Base-by-base conservation (phyloP, 2,329 filamentous ascomycete species). In the Ophiosphaerella narmari region DNA sequence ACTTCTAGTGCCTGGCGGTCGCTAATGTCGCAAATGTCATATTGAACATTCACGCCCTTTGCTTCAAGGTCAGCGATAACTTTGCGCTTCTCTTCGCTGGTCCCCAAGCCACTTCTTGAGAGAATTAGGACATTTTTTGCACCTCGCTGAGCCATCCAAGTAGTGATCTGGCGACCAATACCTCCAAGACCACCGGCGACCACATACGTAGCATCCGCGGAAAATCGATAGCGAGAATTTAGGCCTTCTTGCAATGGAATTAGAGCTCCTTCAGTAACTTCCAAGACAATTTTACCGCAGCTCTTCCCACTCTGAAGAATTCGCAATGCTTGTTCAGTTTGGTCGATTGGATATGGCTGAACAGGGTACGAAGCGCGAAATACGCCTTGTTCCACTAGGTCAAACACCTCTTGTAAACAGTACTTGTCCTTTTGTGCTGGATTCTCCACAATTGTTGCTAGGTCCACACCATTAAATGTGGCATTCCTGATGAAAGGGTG, bases 111-210 rank as follows among this genome's bases (percentile, higher is more conserved):
- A 31, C 37, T 41, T 9, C 48, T 29, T 12, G 48, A 51, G 23
- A 66, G 42, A 8, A 57, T 36, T 11, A 67, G 9, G 18, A 40
- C 12, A 14, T 55, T 55, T 16, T 51, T 55, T 6, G 54, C 65
- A 2, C 62, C 62, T 11, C 52, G 24, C 29, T 46, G 32, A 11
- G 57, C 46, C 48, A 67, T 50, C 52, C 51, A 59, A 8, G 32
- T 21, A 8, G 62, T 49, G 3, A 62, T 39, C n/a, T 44, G 45
- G 23, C 56, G 47, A 16, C 65, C 63, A 16, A 67, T 29, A 3
- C 62, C 63, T n/a, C 62, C 60, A 1, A 56, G 36, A 21, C 62
- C 62, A 13, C 63, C 63, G 21, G 55, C 39, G 7, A 68, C 34
- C 1, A 68, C 7, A 41, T 65, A 68, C 4, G 63, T 46, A 11